Conservation (phyloP, 495 filamentous ascomycete genomes). For the Daldinia bambusicola region DNA sequence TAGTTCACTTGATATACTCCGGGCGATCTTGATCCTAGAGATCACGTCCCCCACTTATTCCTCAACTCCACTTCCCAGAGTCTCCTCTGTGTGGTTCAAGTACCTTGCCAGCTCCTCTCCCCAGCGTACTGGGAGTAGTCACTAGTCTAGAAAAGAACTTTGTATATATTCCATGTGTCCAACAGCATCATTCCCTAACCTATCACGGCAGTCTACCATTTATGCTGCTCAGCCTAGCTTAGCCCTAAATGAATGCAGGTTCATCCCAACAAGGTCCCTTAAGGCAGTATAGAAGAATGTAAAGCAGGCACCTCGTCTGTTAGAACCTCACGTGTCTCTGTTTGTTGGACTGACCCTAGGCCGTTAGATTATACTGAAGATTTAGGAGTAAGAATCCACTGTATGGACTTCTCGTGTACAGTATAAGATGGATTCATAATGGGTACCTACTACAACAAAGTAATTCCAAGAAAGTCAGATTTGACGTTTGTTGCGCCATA, state of each 20-base stretch:
- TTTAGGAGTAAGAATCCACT: not conserved
- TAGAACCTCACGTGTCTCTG: not conserved
- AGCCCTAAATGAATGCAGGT: not conserved
- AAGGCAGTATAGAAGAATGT: not conserved
- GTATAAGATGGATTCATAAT: not conserved
- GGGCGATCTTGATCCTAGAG: slow-evolving; percentile 27
- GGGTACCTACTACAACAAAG: too few species aligned
- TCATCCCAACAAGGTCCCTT: not conserved
- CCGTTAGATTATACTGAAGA: not conserved
- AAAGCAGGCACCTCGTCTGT: not conserved
- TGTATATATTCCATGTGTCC: not conserved
- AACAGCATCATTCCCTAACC: too few species aligned
- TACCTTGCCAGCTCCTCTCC: slow-evolving; percentile 13
- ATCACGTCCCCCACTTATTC: slow-evolving; percentile 22
- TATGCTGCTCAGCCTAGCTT: not conserved
- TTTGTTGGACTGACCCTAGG: not conserved
- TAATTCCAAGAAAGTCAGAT: too few species aligned
- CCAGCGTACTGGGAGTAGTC: slow-evolving; percentile 4
- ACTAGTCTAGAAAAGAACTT: not conserved
- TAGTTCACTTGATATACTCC: slow-evolving; percentile 14
- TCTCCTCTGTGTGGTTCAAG: slow-evolving; percentile 19
- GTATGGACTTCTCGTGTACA: not conserved
- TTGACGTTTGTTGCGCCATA: too few species aligned
- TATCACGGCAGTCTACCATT: not conserved
- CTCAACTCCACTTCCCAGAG: slow-evolving; percentile 22